These are phyloP conservation scores for Colletotrichum falcatum DNA, from an alignment of 2,329 filamentous ascomycete species.

Conservation along the genomic window DNA sequence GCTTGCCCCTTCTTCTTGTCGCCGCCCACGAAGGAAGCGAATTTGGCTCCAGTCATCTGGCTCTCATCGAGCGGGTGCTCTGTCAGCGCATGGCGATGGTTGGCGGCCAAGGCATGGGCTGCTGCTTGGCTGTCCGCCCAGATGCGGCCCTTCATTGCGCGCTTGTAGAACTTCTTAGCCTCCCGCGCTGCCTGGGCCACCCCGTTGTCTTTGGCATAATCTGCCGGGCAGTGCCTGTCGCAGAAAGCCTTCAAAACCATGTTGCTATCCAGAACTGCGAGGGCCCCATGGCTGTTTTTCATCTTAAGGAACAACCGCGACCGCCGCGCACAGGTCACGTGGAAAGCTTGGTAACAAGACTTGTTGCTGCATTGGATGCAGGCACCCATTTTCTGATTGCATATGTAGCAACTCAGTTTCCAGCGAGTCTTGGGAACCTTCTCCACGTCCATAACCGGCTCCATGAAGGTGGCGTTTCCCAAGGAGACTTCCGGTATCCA, in stretches of 20 bases:
- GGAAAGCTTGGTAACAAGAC: conserved; percentile 95
- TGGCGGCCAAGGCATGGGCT: conserved; percentile 83
- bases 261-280: conserved; percentile 81
- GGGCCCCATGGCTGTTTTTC: conserved; percentile 88
- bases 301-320: conserved; percentile 93
- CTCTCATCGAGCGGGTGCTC: conserved; percentile 83
- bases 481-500: conserved; percentile 98
- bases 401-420: conserved; percentile 96
- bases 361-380: conserved; percentile 99
- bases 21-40: conserved; percentile 75
- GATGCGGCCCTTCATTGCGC: conserved; percentile 86
- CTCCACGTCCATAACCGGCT: conserved; percentile 97
- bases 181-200: conserved; percentile 84
- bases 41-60: conserved; percentile 85
- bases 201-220: conserved; percentile 88
- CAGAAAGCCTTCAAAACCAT: conserved; percentile 94
- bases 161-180: conserved; percentile 89
- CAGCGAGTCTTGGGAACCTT: conserved; percentile 95
- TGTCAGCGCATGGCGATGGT: conserved; percentile 71
- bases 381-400: conserved; percentile 96
- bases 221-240: conserved; percentile 90
- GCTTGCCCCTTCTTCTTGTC: conserved; percentile 81
- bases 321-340: conserved; percentile 93
- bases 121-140: conserved; percentile 93
- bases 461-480: conserved; percentile 97